phyloP scores from a whole-genome alignment of 106 monocot species.

The Ottelia alismoides region DNA sequence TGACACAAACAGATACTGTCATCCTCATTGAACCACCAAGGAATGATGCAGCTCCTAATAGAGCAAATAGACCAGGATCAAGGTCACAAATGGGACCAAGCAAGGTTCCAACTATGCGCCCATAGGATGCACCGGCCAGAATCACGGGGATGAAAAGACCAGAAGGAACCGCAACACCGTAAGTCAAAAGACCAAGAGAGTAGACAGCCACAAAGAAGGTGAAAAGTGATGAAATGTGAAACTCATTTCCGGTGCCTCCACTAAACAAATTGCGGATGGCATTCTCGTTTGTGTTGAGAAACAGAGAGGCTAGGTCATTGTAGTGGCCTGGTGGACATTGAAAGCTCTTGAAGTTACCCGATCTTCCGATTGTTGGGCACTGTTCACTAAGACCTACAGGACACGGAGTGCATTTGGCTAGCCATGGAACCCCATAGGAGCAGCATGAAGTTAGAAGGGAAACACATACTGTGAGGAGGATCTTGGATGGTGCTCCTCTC shows the following conservation, averaged over 20 bases:
- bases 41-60: conserved; percentile 85
- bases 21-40: conserved; percentile 98
- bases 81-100: conserved; percentile 37
- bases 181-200: conserved; percentile 72
- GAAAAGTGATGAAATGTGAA: conserved; percentile 39
- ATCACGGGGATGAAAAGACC: conserved; percentile 97
- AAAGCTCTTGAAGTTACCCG: conserved; percentile 81
- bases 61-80: conserved; percentile 74
- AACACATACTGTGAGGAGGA: conserved; percentile 48
- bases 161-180: conserved; percentile 82
- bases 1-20: conserved; percentile 92
- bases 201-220: conserved; percentile 53
- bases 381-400: conserved; percentile 28
- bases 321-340: conserved; percentile 80
- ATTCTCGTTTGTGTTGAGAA: conserved; percentile 86
- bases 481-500: conserved; percentile 67
- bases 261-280: conserved; percentile 86
- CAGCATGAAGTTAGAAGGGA: conserved; percentile 79
- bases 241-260: conserved; percentile 44
- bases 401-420: conserved; percentile 64
- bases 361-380: conserved; percentile 66
- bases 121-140: conserved; percentile 73
- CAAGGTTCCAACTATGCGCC: conserved; percentile 56
- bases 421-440: conserved; percentile 82
- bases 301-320: conserved; percentile 84